A percentile compares a stretch with the other conserved stretches of the same genome.
Evolutionary conservation across 2,329 filamentous ascomycete genomes (phyloP).

Genomic region (Drechslerella stenobrocha): DNA sequence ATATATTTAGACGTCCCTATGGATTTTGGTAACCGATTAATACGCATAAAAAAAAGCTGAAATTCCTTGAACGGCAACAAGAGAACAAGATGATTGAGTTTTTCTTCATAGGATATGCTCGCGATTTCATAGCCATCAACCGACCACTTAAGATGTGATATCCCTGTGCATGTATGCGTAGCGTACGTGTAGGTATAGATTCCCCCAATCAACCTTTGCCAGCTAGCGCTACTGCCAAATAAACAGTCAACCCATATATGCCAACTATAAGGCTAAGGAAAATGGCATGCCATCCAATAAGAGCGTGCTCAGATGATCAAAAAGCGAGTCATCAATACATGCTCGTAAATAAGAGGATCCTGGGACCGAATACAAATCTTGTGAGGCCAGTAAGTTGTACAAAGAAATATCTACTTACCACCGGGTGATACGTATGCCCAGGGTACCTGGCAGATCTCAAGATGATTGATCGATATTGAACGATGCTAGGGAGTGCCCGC

Average conservation of each 20-base stretch:
- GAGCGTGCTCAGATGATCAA: not conserved
- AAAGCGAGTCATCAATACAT: not conserved
- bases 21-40: too few species aligned
- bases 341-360: conserved; percentile 4
- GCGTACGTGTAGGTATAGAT: not conserved
- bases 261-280: not conserved
- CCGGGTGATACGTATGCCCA: too few species aligned
- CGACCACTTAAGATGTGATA: not conserved
- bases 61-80: too few species aligned
- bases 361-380: too few species aligned
- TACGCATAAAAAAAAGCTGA: too few species aligned
- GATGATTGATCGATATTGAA: too few species aligned
- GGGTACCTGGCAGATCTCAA: too few species aligned
- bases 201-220: conserved; percentile 3
- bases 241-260: conserved; percentile 4
- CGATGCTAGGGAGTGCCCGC: too few species aligned
- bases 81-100: too few species aligned
- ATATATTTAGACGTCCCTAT: too few species aligned
- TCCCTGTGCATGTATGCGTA: conserved; percentile 7
- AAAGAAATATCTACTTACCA: too few species aligned
- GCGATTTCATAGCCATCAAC: not conserved
- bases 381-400: too few species aligned
- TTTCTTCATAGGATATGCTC: not conserved
- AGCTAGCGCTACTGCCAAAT: conserved; percentile 2
- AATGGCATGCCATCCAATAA: not conserved